phyloP scores from a whole-genome alignment of 179 eudicot genomes.

The Silene coronaria region DNA sequence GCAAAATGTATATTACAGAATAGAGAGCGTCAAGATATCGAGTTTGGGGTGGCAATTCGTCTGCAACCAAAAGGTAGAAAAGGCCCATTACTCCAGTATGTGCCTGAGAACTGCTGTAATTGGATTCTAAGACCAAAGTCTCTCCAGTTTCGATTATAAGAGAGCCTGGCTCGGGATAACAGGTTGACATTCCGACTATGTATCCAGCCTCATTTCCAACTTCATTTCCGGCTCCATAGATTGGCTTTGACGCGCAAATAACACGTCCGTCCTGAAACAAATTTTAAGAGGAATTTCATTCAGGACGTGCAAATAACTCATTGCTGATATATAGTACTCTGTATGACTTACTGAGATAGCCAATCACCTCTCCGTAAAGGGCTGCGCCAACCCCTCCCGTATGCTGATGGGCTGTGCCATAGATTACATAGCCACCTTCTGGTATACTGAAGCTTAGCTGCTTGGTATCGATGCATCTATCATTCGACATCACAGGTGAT shows the following conservation, averaged over 20 bases:
- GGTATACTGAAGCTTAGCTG: constrained; percentile 45
- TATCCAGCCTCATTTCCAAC: constrained; percentile 82
- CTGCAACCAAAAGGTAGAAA: constrained; percentile 65
- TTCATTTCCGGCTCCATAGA: constrained; percentile 60
- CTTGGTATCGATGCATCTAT: constrained; percentile 43
- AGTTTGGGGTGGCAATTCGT: constrained; percentile 29
- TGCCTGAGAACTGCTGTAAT: constrained; percentile 45
- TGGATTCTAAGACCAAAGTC: constrained; percentile 52
- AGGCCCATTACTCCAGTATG: constrained; percentile 91
- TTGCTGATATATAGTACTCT: no score
- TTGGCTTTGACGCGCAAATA: constrained; percentile 60
- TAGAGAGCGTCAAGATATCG: constrained; percentile 9
- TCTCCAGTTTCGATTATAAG: constrained; percentile 57
- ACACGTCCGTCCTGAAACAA: constrained; percentile 52
- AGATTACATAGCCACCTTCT: constrained; percentile 56
- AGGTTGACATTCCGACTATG: constrained; percentile 84
- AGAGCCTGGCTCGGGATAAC: constrained; percentile 71
- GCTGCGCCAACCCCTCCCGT: constrained; percentile 62
- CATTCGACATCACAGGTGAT: constrained; percentile 24
- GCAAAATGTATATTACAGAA: constrained; percentile 1
- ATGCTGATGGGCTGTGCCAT: constrained; percentile 89
- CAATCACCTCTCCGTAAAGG: constrained; percentile 68
- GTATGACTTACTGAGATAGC: neutral
- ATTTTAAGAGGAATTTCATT: neutral
- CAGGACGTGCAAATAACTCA: neutral